Base-by-base conservation (phyloP, 805 yeast genomes). In the Cyberlindnera suaveolens region DNA sequence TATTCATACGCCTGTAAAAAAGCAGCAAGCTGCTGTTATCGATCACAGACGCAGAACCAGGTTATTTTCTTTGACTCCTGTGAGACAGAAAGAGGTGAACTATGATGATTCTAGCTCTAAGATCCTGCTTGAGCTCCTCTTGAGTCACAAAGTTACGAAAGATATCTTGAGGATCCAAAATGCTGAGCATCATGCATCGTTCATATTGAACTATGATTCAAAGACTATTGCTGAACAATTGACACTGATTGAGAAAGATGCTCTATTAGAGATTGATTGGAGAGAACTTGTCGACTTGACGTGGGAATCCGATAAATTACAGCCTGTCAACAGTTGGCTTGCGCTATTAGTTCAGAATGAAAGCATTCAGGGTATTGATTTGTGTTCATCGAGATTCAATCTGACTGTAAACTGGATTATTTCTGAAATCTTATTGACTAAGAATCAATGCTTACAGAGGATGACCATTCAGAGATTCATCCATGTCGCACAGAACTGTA, bases 371-470 rank as follows among this genome's bases (percentile, higher is more conserved):
- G 96, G 97, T 0, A 80, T 89, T 31, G 87, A 86, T 49, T 65
- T 91, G 38, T 88, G 87, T 11, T 80, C 88, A 33, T 74, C 95
- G 0, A 70, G 99, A 47, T 93, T 90, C 70, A 90, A 91, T 58
- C 66, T 91, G 46, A 81, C 86, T 67, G 90, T 86, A 6, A 87
- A 86, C 54, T 91, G 98, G 98, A 80, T 90, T 34, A 79, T 86
- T 30, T 86, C 96, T 0, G 96, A 91, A 65, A 77, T 93, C 43
- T 62, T 88, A 14, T 66, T 91, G 47, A 87, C 96, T 9, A 71
- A 70, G 43, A 67, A 72, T 35, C 68, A 75, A 20, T 69, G 67
- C 3, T 76, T 86, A 51, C 71, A 91, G 50, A 77, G 80, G 35
- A 71, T 77, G 43, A 74, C 90, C 1, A 75, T 90, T n/a, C 80